Conservation (phyloP, 208 protist genomes). For the Acanthamoeba triangularis region DNA sequence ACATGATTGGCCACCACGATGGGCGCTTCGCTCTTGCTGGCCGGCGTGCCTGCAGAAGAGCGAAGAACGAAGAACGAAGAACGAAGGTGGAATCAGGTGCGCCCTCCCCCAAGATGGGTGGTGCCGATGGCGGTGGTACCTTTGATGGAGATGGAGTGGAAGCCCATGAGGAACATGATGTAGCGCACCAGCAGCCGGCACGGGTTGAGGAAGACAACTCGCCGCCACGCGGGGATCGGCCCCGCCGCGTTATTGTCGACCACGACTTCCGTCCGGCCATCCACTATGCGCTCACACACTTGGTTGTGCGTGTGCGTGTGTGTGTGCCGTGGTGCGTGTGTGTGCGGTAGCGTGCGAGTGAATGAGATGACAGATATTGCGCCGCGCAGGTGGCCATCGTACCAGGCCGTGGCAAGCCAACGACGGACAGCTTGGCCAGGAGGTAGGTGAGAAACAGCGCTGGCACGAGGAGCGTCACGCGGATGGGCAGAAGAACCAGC, state of each 20-base stretch:
- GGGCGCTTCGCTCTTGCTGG: neutral
- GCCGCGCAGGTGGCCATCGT: too few relatives aligned
- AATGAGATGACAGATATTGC: too few relatives aligned
- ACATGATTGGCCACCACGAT: constrained; percentile 70
- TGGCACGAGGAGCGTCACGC: constrained; percentile 18
- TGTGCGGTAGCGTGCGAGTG: too few relatives aligned
- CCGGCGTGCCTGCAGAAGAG: neutral
- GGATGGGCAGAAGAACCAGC: neutral
- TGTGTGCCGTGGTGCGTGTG: neutral
- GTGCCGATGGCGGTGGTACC: neutral
- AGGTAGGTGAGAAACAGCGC: neutral
- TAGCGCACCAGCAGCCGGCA: constrained; percentile 27
- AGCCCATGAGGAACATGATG: constrained; percentile 45
- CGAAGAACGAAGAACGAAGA: neutral
- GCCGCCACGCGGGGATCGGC: constrained; percentile 15
- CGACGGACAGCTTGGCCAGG: neutral
- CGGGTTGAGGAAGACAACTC: constrained; percentile 8
- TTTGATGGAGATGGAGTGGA: constrained; percentile 11
- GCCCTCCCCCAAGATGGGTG: too few relatives aligned
- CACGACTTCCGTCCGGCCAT: neutral
- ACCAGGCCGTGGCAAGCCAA: neutral
- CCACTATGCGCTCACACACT: neutral
- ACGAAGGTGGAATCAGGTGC: neutral
- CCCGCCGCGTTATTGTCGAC: constrained; percentile 30
- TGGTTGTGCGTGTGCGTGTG: neutral